Conservation (phyloP, 1,284 basidiomycete genomes). For the Cystobasidium slooffiae region DNA sequence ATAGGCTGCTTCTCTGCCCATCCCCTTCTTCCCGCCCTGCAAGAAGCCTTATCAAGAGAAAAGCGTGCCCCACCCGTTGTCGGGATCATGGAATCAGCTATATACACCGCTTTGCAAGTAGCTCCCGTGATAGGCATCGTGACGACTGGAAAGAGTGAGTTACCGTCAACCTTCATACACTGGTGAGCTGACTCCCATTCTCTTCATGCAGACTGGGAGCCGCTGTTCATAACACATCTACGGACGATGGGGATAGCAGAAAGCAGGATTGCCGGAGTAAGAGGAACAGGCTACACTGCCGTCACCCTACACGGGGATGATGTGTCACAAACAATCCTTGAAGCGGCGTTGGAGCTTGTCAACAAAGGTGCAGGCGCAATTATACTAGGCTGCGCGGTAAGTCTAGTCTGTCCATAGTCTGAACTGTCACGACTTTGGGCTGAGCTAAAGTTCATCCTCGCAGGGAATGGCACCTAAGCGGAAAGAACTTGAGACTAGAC, state of each 20-base stretch:
- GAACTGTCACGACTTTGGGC: not conserved
- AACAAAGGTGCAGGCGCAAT: slow-evolving; percentile 20
- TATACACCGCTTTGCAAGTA: slow-evolving; percentile 17
- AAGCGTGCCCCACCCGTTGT: slow-evolving; percentile 5
- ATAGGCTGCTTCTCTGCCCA: slow-evolving; percentile 26
- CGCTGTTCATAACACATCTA: slow-evolving; percentile 11
- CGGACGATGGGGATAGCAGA: slow-evolving; percentile 15
- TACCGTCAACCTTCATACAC: not conserved
- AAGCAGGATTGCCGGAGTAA: slow-evolving; percentile 3
- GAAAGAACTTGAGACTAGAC: slow-evolving; percentile 3
- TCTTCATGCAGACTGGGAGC: slow-evolving; percentile 10
- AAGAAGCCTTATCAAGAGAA: not conserved
- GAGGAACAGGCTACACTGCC: slow-evolving; percentile 16
- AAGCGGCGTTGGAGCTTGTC: slow-evolving; percentile 15
- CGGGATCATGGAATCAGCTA: slow-evolving; percentile 19
- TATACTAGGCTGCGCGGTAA: slow-evolving; percentile 16
- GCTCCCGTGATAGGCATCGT: slow-evolving; percentile 14
- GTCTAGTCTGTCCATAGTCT: not conserved
- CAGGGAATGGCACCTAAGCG: slow-evolving; percentile 24
- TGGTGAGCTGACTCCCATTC: not conserved
- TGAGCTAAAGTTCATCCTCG: too few species aligned
- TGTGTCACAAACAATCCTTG: not conserved
- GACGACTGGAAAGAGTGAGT: slow-evolving; percentile 15
- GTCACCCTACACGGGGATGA: slow-evolving; percentile 9
- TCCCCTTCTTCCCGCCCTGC: slow-evolving; percentile 15